Evolutionary conservation across 139 green algal genomes (phyloP), one percentile per base, ranked within the genome.

Genomic region (Asterochloris sp.): DNA sequence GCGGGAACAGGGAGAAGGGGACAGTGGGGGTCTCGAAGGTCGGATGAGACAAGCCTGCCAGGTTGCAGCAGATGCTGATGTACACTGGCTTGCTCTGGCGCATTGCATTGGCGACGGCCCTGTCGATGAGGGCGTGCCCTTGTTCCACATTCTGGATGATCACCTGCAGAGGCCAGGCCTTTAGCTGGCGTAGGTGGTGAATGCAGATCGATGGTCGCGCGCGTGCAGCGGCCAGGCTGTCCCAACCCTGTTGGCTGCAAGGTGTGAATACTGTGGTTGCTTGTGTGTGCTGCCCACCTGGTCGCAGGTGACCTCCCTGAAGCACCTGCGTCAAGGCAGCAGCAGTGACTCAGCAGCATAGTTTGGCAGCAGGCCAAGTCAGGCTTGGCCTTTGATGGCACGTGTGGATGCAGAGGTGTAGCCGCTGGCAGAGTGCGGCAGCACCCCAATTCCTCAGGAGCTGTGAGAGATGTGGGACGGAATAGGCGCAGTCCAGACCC

Each of bases 1-100:
- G 78, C 28, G 60, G 15, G 10, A 69, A 26, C 47, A 90, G 80
- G 13, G 80, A 73, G 78, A 88, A 95, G 14, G 90, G 92, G 8
- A 80, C 76, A 8, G 76, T 61, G 24, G 67, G 54, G 10, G 67
- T 29, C 21, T 80, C 76, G 54, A 80, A 80, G 0, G 68, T 21
- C 21, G 76, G 76, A 27, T 80, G 76, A 26, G 76, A 69, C 61
- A 92, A 61, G 74, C 85, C 85, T 9, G 90, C 85, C 74, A 95
- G 54, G 83, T 95, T 95, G 87, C 92, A 93, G 74, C 74, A 85
- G 24, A 95, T 84, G 79, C 90, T 87, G 77, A 97, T 95, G 89
- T 95, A 95, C 16, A 90, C 91, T 1, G 93, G 93, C 83, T 94
- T 95, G 21, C 69, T 67, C 13, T 76, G 19, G 63, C 76, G 71